Evolutionary conservation across 345 rosid species (phyloP).

Genomic region (Populus deltoides): DNA sequence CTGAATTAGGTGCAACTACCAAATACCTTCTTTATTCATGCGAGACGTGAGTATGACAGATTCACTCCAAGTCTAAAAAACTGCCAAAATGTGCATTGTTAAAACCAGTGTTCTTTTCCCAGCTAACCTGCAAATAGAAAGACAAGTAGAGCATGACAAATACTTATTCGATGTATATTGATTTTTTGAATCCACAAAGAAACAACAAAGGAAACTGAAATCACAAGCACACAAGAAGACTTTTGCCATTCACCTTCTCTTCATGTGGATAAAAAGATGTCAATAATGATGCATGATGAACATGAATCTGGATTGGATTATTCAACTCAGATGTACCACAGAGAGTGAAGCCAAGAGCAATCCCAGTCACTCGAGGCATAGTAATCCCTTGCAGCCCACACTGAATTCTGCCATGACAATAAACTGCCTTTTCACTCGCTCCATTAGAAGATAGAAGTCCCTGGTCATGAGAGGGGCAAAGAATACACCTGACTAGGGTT

Average conservation of each 20-base stretch:
- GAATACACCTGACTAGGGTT: not conserved
- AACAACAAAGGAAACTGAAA: not conserved
- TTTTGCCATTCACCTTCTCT: not conserved
- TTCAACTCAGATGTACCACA: not conserved
- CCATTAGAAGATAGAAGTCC: not conserved
- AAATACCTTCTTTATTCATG: not conserved
- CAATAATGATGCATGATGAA: not conserved
- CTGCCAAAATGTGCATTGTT: not conserved
- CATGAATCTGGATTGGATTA: not conserved
- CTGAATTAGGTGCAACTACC: not conserved
- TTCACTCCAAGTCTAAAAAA: not conserved
- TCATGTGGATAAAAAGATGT: not conserved
- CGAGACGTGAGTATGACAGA: not conserved
- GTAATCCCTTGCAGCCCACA: not conserved
- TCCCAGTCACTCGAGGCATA: not conserved
- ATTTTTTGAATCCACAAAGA: not conserved
- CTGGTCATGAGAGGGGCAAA: not conserved
- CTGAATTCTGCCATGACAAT: not conserved
- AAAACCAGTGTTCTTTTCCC: not conserved
- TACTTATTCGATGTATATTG: not conserved
- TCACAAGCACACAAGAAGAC: not conserved
- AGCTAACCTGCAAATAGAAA: slow-evolving; percentile 17
- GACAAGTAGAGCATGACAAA: not conserved
- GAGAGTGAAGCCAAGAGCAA: not conserved
- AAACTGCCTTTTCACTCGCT: not conserved